Evolutionary conservation across 306 rosid genomes (phyloP).

Genomic region (Carpinus fangiana): DNA sequence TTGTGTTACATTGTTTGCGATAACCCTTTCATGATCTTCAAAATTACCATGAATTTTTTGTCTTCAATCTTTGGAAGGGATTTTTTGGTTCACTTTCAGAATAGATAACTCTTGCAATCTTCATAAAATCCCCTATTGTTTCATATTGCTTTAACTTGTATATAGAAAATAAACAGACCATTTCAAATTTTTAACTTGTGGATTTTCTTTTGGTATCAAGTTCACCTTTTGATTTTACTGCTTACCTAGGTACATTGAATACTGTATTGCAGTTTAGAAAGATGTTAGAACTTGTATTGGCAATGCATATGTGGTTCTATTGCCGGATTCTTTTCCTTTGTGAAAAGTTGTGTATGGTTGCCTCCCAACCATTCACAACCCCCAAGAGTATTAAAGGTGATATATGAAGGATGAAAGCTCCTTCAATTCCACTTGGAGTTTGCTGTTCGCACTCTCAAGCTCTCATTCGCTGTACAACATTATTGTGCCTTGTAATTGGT

Average conservation of each 20-base stretch:
- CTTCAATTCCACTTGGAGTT: background rate
- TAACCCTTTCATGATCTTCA: background rate
- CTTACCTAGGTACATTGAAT: background rate
- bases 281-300: background rate
- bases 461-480: background rate
- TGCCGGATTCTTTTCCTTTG: background rate
- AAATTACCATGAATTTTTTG: background rate
- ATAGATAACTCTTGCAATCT: background rate
- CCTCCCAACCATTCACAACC: background rate
- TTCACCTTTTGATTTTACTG: background rate
- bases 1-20: background rate
- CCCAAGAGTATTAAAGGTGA: background rate
- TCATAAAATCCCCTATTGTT: background rate
- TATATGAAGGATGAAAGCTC: background rate
- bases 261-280: background rate
- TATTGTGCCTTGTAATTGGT: background rate
- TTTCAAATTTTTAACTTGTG: background rate
- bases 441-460: background rate
- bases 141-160: background rate
- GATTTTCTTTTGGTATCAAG: background rate
- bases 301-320: background rate
- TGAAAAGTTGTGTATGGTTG: background rate
- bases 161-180: background rate
- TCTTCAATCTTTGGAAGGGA: background rate
- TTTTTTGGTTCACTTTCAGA: background rate